Conservation (phyloP, 2,329 filamentous ascomycete genomes). For the Trichoderma guizhouense region DNA sequence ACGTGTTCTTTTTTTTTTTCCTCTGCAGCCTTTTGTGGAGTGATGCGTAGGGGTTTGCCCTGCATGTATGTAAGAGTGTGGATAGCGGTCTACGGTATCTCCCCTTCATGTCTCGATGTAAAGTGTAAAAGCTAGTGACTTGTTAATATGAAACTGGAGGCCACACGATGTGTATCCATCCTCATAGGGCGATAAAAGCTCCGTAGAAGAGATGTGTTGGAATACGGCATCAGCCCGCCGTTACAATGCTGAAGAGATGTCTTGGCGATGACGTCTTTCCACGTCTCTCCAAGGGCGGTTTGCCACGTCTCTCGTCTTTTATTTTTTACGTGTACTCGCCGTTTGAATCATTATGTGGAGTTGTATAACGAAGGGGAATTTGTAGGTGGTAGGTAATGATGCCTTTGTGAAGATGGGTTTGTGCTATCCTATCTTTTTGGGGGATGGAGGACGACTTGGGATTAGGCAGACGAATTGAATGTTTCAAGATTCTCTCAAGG, state of each 20-base stretch:
- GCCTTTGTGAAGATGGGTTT: neutral
- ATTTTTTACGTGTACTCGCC: neutral
- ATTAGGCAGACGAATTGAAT: neutral
- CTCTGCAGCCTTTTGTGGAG: neutral
- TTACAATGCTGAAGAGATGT: neutral
- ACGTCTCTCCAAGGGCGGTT: neutral
- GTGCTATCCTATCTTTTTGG: neutral
- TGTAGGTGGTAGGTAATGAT: neutral
- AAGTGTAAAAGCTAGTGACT: neutral
- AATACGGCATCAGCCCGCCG: neutral
- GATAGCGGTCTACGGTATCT: neutral
- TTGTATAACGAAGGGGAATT: neutral
- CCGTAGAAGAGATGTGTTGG: neutral
- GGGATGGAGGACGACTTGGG: neutral
- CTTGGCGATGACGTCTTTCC: neutral
- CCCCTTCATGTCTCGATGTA: neutral
- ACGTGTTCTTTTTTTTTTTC: neutral
- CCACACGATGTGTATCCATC: neutral
- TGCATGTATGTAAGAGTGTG: constrained; percentile 1
- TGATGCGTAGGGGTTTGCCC: constrained; percentile 15
- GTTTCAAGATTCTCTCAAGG: neutral
- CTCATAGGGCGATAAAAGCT: neutral
- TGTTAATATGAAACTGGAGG: neutral
- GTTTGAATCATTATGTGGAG: neutral
- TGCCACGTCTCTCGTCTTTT: neutral